These are phyloP conservation scores for Neckera pumila DNA, from an alignment of 225 moss, liverwort and hornwort species.

Conservation along the genomic window DNA sequence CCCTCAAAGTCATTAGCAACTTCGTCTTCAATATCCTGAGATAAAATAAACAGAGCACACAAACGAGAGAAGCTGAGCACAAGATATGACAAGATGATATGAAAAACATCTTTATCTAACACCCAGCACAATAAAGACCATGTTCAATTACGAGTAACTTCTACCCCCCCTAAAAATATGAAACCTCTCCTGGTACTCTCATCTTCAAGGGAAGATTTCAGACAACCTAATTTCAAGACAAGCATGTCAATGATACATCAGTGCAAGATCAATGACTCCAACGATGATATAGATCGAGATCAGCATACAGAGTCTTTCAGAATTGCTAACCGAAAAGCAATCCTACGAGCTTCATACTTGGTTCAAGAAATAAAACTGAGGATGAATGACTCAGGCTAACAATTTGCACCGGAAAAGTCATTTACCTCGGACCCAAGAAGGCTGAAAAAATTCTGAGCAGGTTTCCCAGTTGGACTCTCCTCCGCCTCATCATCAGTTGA, in stretches of 20 bases:
- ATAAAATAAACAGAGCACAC: not conserved
- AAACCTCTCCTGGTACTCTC: not conserved
- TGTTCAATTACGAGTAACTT: not conserved
- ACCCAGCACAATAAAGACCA: not conserved
- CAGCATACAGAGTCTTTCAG: not conserved
- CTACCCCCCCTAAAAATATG: not conserved
- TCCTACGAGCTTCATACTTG: not conserved
- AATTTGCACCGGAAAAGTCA: not conserved
- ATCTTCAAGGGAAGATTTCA: not conserved
- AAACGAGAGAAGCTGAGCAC: not conserved
- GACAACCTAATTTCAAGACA: not conserved
- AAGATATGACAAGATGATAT: not conserved
- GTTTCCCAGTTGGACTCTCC: constrained; percentile 18
- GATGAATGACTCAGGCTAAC: not conserved
- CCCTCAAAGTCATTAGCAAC: not conserved
- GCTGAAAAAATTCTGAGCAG: constrained; percentile 56
- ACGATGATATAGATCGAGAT: not conserved
- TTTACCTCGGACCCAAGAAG: constrained; percentile 58
- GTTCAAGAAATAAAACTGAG: not conserved
- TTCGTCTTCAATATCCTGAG: constrained; percentile 34
- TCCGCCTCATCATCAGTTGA: constrained; percentile 37
- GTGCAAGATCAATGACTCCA: not conserved
- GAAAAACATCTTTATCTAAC: not conserved
- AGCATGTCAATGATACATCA: not conserved
- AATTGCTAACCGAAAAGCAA: not conserved